Base-by-base conservation (phyloP, 2,329 filamentous ascomycete species). In the Ascosphaera pollenicola region DNA sequence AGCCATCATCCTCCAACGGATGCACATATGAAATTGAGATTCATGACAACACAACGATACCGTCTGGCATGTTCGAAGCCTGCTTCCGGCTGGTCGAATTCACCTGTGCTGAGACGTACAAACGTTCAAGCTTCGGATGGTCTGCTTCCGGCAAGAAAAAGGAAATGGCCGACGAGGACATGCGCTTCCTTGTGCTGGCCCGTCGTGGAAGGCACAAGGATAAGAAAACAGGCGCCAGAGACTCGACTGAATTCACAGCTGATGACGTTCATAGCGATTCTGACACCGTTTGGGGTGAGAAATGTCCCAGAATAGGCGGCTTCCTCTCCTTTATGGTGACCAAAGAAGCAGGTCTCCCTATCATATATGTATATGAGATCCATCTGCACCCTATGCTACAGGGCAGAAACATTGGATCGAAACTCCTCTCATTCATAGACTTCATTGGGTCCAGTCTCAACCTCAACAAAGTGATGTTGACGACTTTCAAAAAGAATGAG, bases 361-460 rank as follows among this genome's bases (percentile, higher is more conserved):
- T 75, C 4, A 43, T 73, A n/a, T 76, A 75, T 49, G 64, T 72
- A 46, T 76, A 75, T 53, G 73, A 76, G 51, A 61, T 76, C 10
- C 73, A 75, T 46, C 57, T 74, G 6, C 47, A 52, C 1, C 52
- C 59, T 0, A 37, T 38, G 2, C 49, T 62, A 3, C 62, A 67
- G 34, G 59, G 63, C 6, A 54, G 49, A n/a, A 68, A 69, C 0
- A 42, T 75, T 2, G 72, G 71, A 2, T 55, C 47, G 21, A 52
- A 59, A 30, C 49, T 75, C 41, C 62, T 76, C 54, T 40, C 44
- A 1, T 44, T 62, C 35, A 62, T 63, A 13, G 66, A 71, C 47
- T 43, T 48, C 2, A 58, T 69, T 19, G 69, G 65, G 8, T 42
- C 47, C 18, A 55, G 54, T 2, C 54, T 65, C 13, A 61, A 61